Percentiles rank a stretch among this genome's conserved stretches.
These are phyloP conservation scores for Boletus fagicola DNA, from an alignment of 768 basidiomycete genomes.

Conservation along the genomic window DNA sequence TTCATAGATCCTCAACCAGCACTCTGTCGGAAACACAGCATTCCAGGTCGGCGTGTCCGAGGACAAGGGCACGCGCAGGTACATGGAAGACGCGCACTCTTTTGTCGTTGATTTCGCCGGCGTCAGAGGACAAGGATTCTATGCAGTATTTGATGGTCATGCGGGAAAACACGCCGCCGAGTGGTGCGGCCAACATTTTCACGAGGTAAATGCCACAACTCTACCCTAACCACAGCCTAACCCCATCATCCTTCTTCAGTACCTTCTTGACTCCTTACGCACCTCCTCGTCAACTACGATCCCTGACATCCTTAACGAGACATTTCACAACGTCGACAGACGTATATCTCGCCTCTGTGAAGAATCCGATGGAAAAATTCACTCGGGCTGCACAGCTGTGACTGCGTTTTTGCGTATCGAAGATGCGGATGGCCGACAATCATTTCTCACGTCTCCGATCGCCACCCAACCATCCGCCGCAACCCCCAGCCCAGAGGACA, in stretches of 20 bases:
- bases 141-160: conserved; percentile 97
- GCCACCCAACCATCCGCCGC: conserved; percentile 29
- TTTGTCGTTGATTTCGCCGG: conserved; percentile 93
- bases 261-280: conserved; percentile 69
- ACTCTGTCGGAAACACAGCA: conserved; percentile 61
- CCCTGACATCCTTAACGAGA: conserved; percentile 88
- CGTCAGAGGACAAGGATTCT: conserved; percentile 94
- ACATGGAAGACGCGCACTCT: conserved; percentile 97
- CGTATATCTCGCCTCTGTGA: conserved; percentile 81
- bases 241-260: conserved; percentile 33
- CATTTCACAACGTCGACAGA: conserved; percentile 91
- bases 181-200: conserved; percentile 97
- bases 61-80: conserved; percentile 85
- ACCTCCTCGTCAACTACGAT: conserved; percentile 56
- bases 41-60: conserved; percentile 70
- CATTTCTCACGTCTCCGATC: conserved; percentile 49
- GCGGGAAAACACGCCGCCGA: conserved; percentile 98
- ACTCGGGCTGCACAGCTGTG: conserved; percentile 96
- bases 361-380: conserved; percentile 86
- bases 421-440: conserved; percentile 69
- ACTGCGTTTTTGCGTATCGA: conserved; percentile 94
- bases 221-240: conserved; percentile 1
- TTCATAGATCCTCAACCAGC: conserved; percentile 46
- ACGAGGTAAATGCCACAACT: conserved; percentile 55
- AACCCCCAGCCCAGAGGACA: conserved; percentile 33